phyloP scores from a whole-genome alignment of 2,329 filamentous ascomycete genomes.

The Trichophyton schoenleinii region DNA sequence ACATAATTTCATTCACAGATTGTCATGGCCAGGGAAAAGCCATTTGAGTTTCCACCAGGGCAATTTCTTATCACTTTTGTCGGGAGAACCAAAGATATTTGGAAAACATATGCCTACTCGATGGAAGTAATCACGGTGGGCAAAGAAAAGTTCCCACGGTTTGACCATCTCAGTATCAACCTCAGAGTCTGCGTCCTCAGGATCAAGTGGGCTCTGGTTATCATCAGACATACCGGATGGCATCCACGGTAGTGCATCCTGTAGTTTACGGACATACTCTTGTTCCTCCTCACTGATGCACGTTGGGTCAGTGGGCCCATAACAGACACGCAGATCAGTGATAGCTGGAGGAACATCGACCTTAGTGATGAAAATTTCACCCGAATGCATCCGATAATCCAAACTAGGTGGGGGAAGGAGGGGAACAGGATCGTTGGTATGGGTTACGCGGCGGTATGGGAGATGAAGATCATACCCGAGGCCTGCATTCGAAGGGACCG shows the following conservation, averaged over 20 bases:
- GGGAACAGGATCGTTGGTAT: constrained; percentile 76
- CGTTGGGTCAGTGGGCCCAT: constrained; percentile 54
- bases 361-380: constrained; percentile 77
- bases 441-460: constrained; percentile 67
- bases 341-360: constrained; percentile 53
- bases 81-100: constrained; percentile 27
- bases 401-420: constrained; percentile 75
- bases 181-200: background rate
- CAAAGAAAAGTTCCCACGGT: constrained; percentile 87
- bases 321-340: constrained; percentile 58
- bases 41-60: constrained; percentile 10
- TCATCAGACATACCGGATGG: background rate
- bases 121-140: constrained; percentile 96
- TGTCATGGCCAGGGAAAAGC: constrained; percentile 3
- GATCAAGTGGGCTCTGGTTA: background rate
- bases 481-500: background rate
- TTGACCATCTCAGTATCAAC: constrained; percentile 28
- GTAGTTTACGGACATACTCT: background rate
- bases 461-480: background rate
- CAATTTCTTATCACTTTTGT: constrained; percentile 3
- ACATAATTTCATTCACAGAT: background rate
- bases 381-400: constrained; percentile 74
- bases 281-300: constrained; percentile 51
- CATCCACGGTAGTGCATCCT: background rate
- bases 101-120: constrained; percentile 80